phyloP scores from a whole-genome alignment of 768 basidiomycete species.

The Hericium alpestre region DNA sequence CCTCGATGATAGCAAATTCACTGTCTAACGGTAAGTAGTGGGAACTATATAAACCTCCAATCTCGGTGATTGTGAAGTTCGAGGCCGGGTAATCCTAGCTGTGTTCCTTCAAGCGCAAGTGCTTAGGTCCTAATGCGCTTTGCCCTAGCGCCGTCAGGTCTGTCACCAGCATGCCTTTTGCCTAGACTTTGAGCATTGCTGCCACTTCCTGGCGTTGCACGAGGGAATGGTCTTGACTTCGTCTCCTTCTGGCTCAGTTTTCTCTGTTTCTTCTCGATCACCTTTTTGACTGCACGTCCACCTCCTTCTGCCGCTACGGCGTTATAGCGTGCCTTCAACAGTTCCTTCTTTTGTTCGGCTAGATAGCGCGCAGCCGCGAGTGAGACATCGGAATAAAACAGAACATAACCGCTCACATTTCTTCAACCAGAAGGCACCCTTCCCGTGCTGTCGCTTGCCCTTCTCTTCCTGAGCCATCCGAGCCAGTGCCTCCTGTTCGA shows the following conservation, averaged over 20 bases:
- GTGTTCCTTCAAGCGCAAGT: no score
- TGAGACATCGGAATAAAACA: background rate
- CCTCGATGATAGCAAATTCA: no score
- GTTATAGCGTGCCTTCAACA: slow-evolving; percentile 69
- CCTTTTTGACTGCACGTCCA: slow-evolving; percentile 72
- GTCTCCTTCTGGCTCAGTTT: slow-evolving; percentile 87
- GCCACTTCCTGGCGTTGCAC: background rate
- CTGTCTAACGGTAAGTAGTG: no score
- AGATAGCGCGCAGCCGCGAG: slow-evolving; percentile 7
- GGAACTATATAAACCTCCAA: no score
- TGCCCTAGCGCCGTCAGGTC: background rate
- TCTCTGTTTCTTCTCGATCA: slow-evolving; percentile 80
- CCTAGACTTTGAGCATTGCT: background rate
- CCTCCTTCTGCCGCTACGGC: slow-evolving; percentile 71
- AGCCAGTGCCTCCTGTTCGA: slow-evolving; percentile 59
- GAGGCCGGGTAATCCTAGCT: no score
- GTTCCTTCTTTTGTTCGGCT: slow-evolving; percentile 72
- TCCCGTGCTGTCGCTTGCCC: slow-evolving; percentile 63
- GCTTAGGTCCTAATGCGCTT: no score
- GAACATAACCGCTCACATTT: slow-evolving; percentile 37
- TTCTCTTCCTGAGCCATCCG: slow-evolving; percentile 39
- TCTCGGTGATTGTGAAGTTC: no score
- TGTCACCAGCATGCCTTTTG: background rate
- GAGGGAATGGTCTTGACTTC: slow-evolving; percentile 60
- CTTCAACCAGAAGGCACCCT: slow-evolving; percentile 81